Percentiles rank a stretch among this genome's conserved stretches.
phyloP scores from a whole-genome alignment of 2,329 filamentous ascomycete genomes.

The Scedosporium dehoogii region DNA sequence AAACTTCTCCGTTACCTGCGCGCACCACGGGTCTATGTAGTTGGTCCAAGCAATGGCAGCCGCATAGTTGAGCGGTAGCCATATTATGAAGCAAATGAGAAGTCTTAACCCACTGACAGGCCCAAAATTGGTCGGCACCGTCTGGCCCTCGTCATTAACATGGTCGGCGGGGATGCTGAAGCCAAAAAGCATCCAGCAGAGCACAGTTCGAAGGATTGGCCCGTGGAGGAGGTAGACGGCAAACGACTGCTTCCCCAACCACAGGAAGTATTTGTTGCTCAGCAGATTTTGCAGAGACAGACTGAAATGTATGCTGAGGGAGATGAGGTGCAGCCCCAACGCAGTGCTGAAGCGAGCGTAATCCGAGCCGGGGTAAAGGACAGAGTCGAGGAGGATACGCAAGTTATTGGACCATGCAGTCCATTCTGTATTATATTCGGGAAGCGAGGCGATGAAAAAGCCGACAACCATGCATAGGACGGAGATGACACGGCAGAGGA shows the following conservation, averaged over 20 bases:
- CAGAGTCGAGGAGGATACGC: conserved; percentile 27
- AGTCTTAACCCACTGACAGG: conserved; percentile 27
- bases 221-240: conserved; percentile 57
- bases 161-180: conserved; percentile 25
- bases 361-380: conserved; percentile 37
- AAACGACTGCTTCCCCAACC: conserved; percentile 54
- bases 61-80: conserved; percentile 36
- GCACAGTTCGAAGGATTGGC: conserved; percentile 45
- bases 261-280: conserved; percentile 44
- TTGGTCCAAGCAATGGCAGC: conserved; percentile 39
- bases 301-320: conserved; percentile 42
- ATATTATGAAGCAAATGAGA: conserved; percentile 28
- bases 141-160: conserved; percentile 24
- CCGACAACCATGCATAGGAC: conserved; percentile 39
- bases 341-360: conserved; percentile 30
- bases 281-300: conserved; percentile 39
- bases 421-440: conserved; percentile 43
- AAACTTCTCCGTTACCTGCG: conserved; percentile 28
- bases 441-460: conserved; percentile 49
- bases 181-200: conserved; percentile 51
- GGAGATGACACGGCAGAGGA: conserved; percentile 32
- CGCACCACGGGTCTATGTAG: conserved; percentile 44
- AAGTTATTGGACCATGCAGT: conserved; percentile 41
- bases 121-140: conserved; percentile 24
- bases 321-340: conserved; percentile 29